Percentiles rank a stretch among this genome's conserved stretches.
Conservation (phyloP, 129 eudicot species). For the Arctium lappa region DNA sequence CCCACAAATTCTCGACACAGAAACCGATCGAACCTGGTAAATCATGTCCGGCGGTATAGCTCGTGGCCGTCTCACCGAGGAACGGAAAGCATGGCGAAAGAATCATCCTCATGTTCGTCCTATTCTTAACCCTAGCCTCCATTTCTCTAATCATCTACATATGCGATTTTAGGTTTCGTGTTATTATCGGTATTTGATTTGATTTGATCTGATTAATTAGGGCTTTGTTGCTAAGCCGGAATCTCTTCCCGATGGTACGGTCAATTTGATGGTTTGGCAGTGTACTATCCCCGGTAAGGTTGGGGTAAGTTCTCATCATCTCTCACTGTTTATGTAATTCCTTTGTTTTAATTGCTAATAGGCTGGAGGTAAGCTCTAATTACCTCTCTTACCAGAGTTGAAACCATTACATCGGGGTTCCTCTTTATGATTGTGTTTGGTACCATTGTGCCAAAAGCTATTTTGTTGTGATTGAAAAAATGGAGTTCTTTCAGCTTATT, state of each 20-base stretch:
- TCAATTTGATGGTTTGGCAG: conserved; percentile 79
- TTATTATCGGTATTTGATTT: not conserved
- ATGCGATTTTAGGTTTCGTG: not conserved
- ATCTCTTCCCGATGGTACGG: conserved; percentile 63
- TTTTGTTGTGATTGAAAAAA: conserved; percentile 3
- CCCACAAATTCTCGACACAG: conserved; percentile 7
- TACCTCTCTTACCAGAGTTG: not conserved
- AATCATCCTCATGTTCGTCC: conserved; percentile 80
- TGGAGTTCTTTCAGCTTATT: not conserved
- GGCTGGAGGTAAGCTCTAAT: not conserved
- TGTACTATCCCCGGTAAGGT: conserved; percentile 72
- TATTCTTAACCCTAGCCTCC: conserved; percentile 18
- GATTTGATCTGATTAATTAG: conserved; percentile 28
- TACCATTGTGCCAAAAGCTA: not conserved
- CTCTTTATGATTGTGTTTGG: not conserved
- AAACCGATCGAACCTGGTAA: not conserved
- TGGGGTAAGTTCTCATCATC: conserved; percentile 45
- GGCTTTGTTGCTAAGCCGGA: conserved; percentile 92
- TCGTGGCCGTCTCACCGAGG: conserved; percentile 87
- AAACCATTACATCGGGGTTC: not conserved
- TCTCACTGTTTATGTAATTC: not conserved
- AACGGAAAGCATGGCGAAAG: conserved; percentile 84
- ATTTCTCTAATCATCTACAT: not conserved
- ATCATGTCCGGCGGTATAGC: conserved; percentile 85
- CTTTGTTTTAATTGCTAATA: not conserved